Percentiles rank a stretch among this genome's conserved stretches.
Conservation (phyloP, 345 rosid genomes). For the Eucalyptus albens region DNA sequence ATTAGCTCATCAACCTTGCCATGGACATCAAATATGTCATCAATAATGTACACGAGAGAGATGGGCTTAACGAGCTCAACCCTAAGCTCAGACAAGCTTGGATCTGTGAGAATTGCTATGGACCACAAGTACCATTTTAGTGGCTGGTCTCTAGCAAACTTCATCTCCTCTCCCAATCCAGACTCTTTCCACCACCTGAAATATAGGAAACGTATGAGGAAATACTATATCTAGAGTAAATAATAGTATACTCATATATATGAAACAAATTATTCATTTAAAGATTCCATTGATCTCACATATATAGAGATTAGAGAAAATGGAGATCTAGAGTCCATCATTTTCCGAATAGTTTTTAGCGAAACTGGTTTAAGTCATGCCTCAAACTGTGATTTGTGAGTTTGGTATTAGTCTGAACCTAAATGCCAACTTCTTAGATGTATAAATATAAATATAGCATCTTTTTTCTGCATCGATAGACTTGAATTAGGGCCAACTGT, state of each 20-base stretch:
- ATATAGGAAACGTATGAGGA: not conserved
- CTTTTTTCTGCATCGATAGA: not conserved
- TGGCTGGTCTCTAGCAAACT: conserved; percentile 41
- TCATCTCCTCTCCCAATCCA: conserved; percentile 23
- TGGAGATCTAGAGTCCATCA: not conserved
- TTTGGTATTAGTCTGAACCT: not conserved
- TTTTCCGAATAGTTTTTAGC: not conserved
- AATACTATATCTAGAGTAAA: not conserved
- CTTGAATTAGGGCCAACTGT: not conserved
- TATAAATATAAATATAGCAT: too few relatives aligned
- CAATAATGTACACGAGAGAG: conserved; percentile 40
- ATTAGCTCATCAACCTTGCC: conserved; percentile 33
- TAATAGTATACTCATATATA: not conserved
- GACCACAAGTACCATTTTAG: conserved; percentile 43
- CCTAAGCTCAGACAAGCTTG: conserved; percentile 25
- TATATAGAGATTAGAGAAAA: not conserved
- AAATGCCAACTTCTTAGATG: not conserved
- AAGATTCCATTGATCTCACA: not conserved
- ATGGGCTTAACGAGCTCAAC: conserved; percentile 29
- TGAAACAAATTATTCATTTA: not conserved
- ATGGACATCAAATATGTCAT: conserved; percentile 41
- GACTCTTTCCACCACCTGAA: conserved; percentile 56
- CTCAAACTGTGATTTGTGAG: not conserved
- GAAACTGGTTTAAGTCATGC: not conserved
- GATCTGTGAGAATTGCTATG: conserved; percentile 29